Evolutionary conservation across 225 moss, liverwort and hornwort species (phyloP).

Genomic region (Marchantia polymorpha): DNA sequence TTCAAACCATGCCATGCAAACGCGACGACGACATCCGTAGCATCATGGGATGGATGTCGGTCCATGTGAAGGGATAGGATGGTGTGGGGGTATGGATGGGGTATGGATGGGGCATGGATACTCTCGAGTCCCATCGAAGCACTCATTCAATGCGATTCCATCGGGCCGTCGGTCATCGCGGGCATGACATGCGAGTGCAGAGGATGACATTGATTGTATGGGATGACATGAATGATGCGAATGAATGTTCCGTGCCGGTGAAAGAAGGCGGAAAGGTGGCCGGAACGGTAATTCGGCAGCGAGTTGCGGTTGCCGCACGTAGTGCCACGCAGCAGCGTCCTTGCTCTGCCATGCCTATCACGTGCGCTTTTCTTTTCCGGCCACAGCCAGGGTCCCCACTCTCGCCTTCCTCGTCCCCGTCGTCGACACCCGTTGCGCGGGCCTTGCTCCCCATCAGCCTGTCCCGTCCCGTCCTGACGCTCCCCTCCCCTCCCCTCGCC

Average conservation of each 20-base stretch:
- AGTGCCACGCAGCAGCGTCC: slow-evolving; percentile 1
- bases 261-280: slow-evolving; percentile 1
- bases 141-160: background rate
- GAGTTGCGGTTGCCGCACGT: slow-evolving; percentile 6
- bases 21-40: background rate
- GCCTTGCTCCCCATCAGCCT: background rate
- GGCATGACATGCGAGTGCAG: background rate
- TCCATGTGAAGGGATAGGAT: too few species aligned
- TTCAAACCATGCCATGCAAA: background rate
- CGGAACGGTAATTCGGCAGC: background rate
- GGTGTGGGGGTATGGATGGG: too few species aligned
- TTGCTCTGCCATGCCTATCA: slow-evolving; percentile 19
- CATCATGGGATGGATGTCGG: background rate
- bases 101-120: too few species aligned
- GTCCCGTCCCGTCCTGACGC: too few species aligned
- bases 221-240: background rate
- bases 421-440: background rate
- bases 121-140: too few species aligned
- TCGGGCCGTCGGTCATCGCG: too few species aligned
- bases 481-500: background rate
- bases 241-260: background rate
- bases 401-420: background rate
- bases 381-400: background rate
- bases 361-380: slow-evolving; percentile 20
- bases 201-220: background rate